phyloP scores from a whole-genome alignment of 129 eudicot genomes.

The Apium graveolens region DNA sequence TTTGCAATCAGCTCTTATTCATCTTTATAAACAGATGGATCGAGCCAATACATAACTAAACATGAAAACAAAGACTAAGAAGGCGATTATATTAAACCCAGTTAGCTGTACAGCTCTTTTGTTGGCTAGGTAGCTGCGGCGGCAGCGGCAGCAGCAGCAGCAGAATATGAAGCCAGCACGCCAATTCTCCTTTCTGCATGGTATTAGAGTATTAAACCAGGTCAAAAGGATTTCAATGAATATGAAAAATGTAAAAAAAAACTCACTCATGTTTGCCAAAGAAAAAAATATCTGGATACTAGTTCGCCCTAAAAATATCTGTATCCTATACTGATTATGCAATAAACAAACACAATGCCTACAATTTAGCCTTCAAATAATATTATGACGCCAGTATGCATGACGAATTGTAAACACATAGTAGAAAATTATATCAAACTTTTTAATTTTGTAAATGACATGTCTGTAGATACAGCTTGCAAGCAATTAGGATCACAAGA shows the following conservation, averaged over 20 bases:
- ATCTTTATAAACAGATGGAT: constrained; percentile 19
- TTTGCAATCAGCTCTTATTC: constrained; percentile 35
- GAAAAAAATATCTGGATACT: not conserved
- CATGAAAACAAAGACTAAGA: constrained; percentile 32
- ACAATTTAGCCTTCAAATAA: not conserved
- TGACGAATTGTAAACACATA: not conserved
- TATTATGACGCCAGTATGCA: not conserved
- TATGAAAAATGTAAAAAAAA: not conserved
- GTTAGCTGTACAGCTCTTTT: constrained; percentile 93
- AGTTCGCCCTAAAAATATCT: not conserved
- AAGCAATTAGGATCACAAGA: not conserved
- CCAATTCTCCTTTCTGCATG: constrained; percentile 85
- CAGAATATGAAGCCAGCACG: constrained; percentile 39
- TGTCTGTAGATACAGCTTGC: not conserved
- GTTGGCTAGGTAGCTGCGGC: constrained; percentile 24
- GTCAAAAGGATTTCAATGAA: not conserved
- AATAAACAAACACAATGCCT: not conserved
- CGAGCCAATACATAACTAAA: constrained; percentile 27
- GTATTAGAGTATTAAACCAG: not conserved
- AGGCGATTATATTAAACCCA: constrained; percentile 49
- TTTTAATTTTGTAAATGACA: not conserved
- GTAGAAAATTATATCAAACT: not conserved
- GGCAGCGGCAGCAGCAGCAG: constrained; percentile 24
- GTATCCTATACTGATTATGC: not conserved
- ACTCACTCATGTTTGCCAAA: not conserved